Evolutionary conservation across 768 basidiomycete species (phyloP).

Genomic region (Xanthoconium stramineum): DNA sequence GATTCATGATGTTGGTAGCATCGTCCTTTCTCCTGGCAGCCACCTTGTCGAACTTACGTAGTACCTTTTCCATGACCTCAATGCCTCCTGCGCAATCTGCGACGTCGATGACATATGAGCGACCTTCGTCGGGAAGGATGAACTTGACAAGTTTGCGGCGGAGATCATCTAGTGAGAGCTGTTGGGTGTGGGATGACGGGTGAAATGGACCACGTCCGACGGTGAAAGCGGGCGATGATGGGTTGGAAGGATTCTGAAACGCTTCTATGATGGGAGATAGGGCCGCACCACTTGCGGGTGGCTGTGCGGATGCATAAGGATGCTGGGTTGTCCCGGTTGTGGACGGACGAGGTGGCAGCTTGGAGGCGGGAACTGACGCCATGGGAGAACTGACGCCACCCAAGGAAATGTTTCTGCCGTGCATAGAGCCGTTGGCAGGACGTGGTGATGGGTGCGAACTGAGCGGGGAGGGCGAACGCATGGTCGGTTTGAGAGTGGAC

Average conservation of each 20-base stretch:
- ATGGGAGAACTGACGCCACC: slow-evolving; percentile 43
- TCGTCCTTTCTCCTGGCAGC: slow-evolving; percentile 41
- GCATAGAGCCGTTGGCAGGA: slow-evolving; percentile 43
- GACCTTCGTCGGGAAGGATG: slow-evolving; percentile 75
- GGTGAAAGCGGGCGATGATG: slow-evolving; percentile 53
- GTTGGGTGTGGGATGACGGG: slow-evolving; percentile 38
- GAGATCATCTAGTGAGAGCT: slow-evolving; percentile 70
- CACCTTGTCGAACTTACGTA: slow-evolving; percentile 85
- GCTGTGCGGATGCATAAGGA: slow-evolving; percentile 58
- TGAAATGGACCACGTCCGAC: slow-evolving; percentile 63
- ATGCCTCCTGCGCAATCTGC: slow-evolving; percentile 76
- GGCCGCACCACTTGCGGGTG: slow-evolving; percentile 37
- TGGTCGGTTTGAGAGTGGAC: slow-evolving; percentile 37
- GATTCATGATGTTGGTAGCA: slow-evolving; percentile 42
- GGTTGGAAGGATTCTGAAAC: slow-evolving; percentile 37
- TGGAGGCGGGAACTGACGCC: slow-evolving; percentile 33
- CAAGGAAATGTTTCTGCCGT: slow-evolving; percentile 51
- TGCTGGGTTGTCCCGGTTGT: slow-evolving; percentile 45
- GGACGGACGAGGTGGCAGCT: slow-evolving; percentile 43
- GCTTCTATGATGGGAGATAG: slow-evolving; percentile 76
- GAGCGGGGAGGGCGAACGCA: slow-evolving; percentile 35
- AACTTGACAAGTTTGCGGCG: slow-evolving; percentile 88
- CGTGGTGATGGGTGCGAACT: slow-evolving; percentile 30
- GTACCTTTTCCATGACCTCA: slow-evolving; percentile 83
- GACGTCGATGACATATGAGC: slow-evolving; percentile 75